phyloP scores from a whole-genome alignment of 176 grass and related monocot genomes.

The Leersia perrieri region DNA sequence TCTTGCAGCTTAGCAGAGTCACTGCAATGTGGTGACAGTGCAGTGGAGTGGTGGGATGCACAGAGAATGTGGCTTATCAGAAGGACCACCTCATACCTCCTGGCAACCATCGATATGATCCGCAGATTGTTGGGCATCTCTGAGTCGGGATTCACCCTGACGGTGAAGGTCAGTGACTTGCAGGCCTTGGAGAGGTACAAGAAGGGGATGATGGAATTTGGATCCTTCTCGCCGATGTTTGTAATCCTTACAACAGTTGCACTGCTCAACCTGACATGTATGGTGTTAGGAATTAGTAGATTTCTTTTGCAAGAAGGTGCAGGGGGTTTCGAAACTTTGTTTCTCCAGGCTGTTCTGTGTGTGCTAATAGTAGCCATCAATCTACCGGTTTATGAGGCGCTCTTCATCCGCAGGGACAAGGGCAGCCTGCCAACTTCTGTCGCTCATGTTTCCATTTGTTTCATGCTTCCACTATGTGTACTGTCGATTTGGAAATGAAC shows the following conservation, averaged over 20 bases:
- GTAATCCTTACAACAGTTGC: conserved; percentile 49
- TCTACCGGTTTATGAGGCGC: conserved; percentile 52
- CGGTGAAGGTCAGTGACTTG: conserved; percentile 37
- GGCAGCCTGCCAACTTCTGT: conserved; percentile 53
- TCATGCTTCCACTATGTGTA: conserved; percentile 40
- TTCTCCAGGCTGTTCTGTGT: conserved; percentile 57
- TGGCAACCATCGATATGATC: conserved; percentile 32
- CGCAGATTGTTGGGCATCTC: conserved; percentile 53
- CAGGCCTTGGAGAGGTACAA: conserved; percentile 49
- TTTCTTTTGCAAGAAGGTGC: conserved; percentile 1
- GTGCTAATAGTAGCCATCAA: conserved; percentile 40
- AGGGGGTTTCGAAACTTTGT: conserved; percentile 16
- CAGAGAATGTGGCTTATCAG: conserved; percentile 74
- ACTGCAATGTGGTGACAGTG: conserved; percentile 33
- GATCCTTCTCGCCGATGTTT: conserved; percentile 53
- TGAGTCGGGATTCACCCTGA: conserved; percentile 50
- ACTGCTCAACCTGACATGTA: conserved; percentile 54
- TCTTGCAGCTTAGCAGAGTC: conserved; percentile 54
- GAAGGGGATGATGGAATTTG: conserved; percentile 67
- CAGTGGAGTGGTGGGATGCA: conserved; percentile 63
- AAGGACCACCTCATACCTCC: conserved; percentile 61
- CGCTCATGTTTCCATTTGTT: conserved; percentile 37
- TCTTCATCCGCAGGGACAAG: conserved; percentile 62
- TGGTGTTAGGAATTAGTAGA: conserved; percentile 34
- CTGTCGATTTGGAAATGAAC: conserved; percentile 11